A percentile compares a stretch with the other conserved stretches of the same genome.
Evolutionary conservation across 129 eudicot species (phyloP).

Genomic region (Cynara cardunculus): DNA sequence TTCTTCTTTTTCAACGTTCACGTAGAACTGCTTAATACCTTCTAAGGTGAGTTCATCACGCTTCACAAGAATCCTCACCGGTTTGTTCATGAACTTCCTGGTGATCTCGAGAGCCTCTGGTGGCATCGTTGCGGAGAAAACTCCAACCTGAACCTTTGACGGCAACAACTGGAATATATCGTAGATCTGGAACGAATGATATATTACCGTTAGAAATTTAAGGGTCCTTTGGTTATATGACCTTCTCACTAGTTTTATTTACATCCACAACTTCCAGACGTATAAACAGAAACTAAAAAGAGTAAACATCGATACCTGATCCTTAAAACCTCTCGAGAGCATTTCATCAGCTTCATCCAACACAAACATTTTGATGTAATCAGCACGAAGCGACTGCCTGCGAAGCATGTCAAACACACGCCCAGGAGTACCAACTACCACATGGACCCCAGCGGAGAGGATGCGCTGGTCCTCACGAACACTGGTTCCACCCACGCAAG

Average conservation of each 20-base stretch:
- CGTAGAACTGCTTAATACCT: conserved; percentile 70
- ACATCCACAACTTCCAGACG: not conserved
- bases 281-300: not conserved
- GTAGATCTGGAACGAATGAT: conserved; percentile 37
- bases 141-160: conserved; percentile 67
- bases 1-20: conserved; percentile 73
- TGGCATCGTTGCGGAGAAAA: conserved; percentile 75
- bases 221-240: not conserved
- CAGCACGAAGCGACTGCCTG: conserved; percentile 61
- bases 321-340: conserved; percentile 79
- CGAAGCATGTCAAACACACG: conserved; percentile 82
- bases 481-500: conserved; percentile 85
- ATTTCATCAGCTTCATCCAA: conserved; percentile 82
- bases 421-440: conserved; percentile 72
- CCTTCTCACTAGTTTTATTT: not conserved
- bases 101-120: conserved; percentile 72
- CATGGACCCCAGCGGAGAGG: conserved; percentile 64
- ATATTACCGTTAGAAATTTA: not conserved
- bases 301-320: conserved; percentile 41
- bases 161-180: conserved; percentile 66
- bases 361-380: conserved; percentile 67
- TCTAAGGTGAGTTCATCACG: conserved; percentile 67
- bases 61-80: conserved; percentile 60
- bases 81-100: conserved; percentile 68
- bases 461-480: conserved; percentile 78